phyloP scores from a whole-genome alignment of 2,329 filamentous ascomycete species.

The Fusarium sp. region DNA sequence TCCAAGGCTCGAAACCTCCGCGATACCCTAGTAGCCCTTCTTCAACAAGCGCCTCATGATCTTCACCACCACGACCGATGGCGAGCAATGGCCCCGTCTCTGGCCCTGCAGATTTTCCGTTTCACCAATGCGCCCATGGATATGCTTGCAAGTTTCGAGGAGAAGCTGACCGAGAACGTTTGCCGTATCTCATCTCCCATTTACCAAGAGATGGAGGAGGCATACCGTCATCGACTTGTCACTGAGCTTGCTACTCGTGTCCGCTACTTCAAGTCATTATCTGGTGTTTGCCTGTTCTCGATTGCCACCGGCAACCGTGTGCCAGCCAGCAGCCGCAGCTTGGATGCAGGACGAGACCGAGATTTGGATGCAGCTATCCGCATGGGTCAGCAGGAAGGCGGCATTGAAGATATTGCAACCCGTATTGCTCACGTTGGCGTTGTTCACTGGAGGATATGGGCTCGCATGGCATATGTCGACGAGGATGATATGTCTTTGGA shows the following conservation, averaged over 20 bases:
- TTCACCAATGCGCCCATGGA: constrained; percentile 62
- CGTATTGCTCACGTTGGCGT: constrained; percentile 85
- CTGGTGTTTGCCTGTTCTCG: constrained; percentile 65
- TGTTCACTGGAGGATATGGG: constrained; percentile 92
- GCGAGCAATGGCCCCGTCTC: constrained; percentile 63
- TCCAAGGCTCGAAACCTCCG: constrained; percentile 62
- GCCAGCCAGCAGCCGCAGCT: constrained; percentile 51
- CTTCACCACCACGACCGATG: constrained; percentile 60
- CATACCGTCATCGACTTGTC: constrained; percentile 62
- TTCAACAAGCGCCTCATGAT: constrained; percentile 62
- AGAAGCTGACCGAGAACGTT: constrained; percentile 59
- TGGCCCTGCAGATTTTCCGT: constrained; percentile 70
- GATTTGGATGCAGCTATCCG: constrained; percentile 52
- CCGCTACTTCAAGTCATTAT: constrained; percentile 63
- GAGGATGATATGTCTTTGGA: constrained; percentile 55
- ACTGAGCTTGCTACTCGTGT: constrained; percentile 62
- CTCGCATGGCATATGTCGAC: constrained; percentile 73
- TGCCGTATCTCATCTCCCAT: constrained; percentile 56
- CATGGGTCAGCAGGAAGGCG: constrained; percentile 63
- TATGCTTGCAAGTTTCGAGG: constrained; percentile 61
- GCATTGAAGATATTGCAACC: constrained; percentile 75
- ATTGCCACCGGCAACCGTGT: constrained; percentile 64
- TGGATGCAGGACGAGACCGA: constrained; percentile 48
- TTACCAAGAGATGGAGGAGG: constrained; percentile 61
- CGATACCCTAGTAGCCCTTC: constrained; percentile 63